phyloP scores from a whole-genome alignment of 2,329 filamentous ascomycete species.

The Aureobasidium sp. region DNA sequence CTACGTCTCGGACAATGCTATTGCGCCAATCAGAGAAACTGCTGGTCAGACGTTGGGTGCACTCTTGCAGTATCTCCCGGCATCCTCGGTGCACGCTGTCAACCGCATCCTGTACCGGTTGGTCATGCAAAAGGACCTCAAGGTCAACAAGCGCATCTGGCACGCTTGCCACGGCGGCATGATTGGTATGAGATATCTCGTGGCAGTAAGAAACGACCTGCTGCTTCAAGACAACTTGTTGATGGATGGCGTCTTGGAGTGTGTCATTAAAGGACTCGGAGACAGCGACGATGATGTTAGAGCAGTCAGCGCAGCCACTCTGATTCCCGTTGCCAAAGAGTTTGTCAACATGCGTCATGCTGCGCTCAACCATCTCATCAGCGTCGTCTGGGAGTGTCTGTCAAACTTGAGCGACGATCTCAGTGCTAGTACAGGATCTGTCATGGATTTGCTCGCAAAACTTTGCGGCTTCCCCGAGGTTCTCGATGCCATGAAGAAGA shows the following conservation, averaged over 20 bases:
- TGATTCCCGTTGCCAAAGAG: conserved; percentile 92
- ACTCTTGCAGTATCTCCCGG: conserved; percentile 72
- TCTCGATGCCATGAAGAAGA: conserved; percentile 84
- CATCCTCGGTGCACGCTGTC: conserved; percentile 69
- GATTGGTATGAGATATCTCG: conserved; percentile 90
- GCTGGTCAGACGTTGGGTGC: conserved; percentile 90
- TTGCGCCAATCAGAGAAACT: conserved; percentile 91
- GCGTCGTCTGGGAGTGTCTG: conserved; percentile 94
- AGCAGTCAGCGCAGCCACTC: conserved; percentile 91
- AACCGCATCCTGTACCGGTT: conserved; percentile 80
- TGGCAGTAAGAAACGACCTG: conserved; percentile 87
- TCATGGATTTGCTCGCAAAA: conserved; percentile 96
- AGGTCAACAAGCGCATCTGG: conserved; percentile 69
- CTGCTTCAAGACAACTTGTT: conserved; percentile 74
- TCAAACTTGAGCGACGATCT: conserved; percentile 95
- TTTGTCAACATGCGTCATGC: conserved; percentile 77
- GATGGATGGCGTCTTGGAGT: conserved; percentile 84
- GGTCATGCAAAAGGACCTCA: conserved; percentile 81
- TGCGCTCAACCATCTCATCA: conserved; percentile 72
- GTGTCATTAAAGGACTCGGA: conserved; percentile 89
- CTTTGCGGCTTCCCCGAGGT: conserved; percentile 92
- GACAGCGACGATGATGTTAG: conserved; percentile 93
- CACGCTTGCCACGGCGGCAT: conserved; percentile 96
- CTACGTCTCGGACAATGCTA: conserved; percentile 94
- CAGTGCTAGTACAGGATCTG: conserved; percentile 92